Percentiles rank a stretch among this genome's conserved stretches.
Conservation (phyloP, 495 filamentous ascomycete species). For the Parathielavia hyrcaniae region DNA sequence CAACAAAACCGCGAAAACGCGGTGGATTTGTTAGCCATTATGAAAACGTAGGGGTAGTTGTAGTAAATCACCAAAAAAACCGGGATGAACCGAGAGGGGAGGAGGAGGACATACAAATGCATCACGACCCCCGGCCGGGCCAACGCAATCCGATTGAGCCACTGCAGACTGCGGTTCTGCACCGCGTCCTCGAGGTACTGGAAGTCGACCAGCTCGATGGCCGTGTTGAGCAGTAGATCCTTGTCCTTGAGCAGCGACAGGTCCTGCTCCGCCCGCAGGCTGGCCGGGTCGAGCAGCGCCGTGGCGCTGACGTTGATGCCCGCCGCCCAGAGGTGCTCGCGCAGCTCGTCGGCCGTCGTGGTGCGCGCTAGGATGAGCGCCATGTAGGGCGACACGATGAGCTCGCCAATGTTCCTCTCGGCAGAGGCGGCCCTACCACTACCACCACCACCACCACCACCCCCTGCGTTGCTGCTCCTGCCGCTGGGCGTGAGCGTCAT, state of each 20-base stretch:
- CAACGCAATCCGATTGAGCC: constrained; percentile 45
- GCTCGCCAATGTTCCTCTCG: constrained; percentile 27
- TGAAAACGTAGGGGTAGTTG: not conserved
- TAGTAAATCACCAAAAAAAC: not conserved
- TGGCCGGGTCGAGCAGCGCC: constrained; percentile 23
- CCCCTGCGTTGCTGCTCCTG: not conserved
- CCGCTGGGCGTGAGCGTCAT: constrained; percentile 42
- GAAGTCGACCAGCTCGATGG: constrained; percentile 53
- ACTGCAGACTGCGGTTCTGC: constrained; percentile 47
- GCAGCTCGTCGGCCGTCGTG: constrained; percentile 42
- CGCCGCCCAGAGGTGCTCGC: constrained; percentile 48
- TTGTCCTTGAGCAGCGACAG: constrained; percentile 45
- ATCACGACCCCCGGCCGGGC: constrained; percentile 45
- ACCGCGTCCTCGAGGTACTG: constrained; percentile 49
- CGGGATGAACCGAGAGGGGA: not conserved
- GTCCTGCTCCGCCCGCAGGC: constrained; percentile 35
- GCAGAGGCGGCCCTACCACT: not conserved
- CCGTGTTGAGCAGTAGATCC: constrained; percentile 51
- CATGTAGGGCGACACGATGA: constrained; percentile 46
- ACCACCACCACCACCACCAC: too few relatives aligned
- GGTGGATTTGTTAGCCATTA: not conserved
- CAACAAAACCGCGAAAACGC: not conserved
- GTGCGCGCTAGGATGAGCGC: constrained; percentile 45
- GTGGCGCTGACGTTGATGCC: constrained; percentile 43
- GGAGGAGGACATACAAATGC: constrained; percentile 41